Evolutionary conservation across 2,329 filamentous ascomycete species (phyloP).

Genomic region (Tolypocladium cylindrosporum): DNA sequence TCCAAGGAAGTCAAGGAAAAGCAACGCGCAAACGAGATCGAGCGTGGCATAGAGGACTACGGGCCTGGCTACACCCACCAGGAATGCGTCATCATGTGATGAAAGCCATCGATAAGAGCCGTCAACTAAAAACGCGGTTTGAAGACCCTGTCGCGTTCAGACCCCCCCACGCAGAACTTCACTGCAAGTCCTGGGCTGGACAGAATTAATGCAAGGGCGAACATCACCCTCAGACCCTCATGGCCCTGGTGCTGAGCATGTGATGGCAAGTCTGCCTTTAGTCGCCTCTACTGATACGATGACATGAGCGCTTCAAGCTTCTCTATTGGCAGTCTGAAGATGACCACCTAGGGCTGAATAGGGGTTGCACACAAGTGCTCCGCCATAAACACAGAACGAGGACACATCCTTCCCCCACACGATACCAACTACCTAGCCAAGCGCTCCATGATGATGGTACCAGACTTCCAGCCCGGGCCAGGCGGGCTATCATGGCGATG

Average conservation of each 20-base stretch:
- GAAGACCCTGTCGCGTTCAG: neutral
- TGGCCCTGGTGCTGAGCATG: neutral
- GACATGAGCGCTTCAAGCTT: neutral
- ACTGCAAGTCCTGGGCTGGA: neutral
- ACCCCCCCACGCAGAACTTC: neutral
- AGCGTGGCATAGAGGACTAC: constrained; percentile 63
- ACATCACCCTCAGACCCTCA: neutral
- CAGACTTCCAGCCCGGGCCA: neutral
- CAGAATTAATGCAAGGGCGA: neutral
- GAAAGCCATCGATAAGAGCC: too few species aligned
- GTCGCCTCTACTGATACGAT: neutral
- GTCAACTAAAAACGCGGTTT: neutral
- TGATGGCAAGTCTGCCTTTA: neutral
- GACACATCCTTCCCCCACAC: neutral
- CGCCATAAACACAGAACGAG: neutral
- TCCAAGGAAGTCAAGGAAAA: constrained; percentile 60
- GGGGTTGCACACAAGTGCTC: neutral
- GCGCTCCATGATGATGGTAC: neutral
- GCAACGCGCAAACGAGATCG: constrained; percentile 61
- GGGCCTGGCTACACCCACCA: constrained; percentile 53
- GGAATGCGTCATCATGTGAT: constrained; percentile 51
- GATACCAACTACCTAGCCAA: neutral
- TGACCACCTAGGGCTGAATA: neutral
- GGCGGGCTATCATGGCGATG: too few species aligned
- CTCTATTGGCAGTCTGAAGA: neutral